phyloP scores from a whole-genome alignment of 768 basidiomycete species.

The Amanita inopinata region DNA sequence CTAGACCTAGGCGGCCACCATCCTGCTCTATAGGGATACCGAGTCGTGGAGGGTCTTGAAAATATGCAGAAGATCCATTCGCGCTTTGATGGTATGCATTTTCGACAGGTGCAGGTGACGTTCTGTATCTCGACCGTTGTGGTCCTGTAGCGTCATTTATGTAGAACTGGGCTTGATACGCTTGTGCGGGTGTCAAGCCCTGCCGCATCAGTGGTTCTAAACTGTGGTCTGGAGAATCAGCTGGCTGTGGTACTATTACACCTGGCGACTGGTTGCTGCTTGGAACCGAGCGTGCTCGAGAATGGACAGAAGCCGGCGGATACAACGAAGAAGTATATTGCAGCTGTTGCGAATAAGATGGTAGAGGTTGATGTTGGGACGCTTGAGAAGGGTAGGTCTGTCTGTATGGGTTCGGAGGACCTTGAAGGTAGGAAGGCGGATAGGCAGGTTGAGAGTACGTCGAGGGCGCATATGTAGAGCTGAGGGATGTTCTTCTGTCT shows the following conservation, averaged over 20 bases:
- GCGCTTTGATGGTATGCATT: constrained; percentile 17
- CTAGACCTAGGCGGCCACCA: constrained; percentile 48
- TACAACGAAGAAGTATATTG: constrained; percentile 20
- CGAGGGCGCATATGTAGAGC: constrained; percentile 26
- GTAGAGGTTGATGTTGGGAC: constrained; percentile 17
- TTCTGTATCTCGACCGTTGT: constrained; percentile 9
- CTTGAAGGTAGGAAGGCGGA: constrained; percentile 15
- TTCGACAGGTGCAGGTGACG: constrained; percentile 19
- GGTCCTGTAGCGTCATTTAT: constrained; percentile 28
- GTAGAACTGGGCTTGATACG: constrained; percentile 72
- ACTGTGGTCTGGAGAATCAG: constrained; percentile 38
- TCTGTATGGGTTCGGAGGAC: constrained; percentile 19
- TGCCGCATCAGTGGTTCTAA: constrained; percentile 34
- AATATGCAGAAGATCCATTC: constrained; percentile 16
- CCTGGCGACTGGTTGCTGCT: constrained; percentile 32
- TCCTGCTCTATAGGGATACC: constrained; percentile 40
- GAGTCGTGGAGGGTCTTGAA: constrained; percentile 25
- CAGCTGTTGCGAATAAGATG: constrained; percentile 14
- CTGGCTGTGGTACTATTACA: constrained; percentile 35
- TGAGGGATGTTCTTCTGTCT: constrained; percentile 40
- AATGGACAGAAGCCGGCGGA: constrained; percentile 25
- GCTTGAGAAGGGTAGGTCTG: constrained; percentile 31
- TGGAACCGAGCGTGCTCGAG: constrained; percentile 42
- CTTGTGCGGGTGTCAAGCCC: constrained; percentile 68
- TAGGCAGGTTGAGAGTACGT: constrained; percentile 18